Base-by-base conservation (phyloP, 2,329 filamentous ascomycete genomes). In the Dothistroma pini region DNA sequence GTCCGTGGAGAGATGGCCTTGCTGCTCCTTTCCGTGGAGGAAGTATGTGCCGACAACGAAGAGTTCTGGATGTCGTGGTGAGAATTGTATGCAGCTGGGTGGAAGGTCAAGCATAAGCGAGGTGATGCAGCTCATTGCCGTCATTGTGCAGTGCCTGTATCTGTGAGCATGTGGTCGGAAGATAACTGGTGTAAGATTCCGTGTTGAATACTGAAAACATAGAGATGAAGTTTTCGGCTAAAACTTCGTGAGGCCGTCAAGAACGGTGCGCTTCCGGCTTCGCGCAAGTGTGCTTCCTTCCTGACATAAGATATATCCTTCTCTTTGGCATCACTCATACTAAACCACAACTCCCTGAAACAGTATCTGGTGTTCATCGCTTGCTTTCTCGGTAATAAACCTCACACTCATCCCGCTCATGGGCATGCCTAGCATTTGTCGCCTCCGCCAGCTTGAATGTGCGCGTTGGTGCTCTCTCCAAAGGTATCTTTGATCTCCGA, bases 11-110 rank as follows among this genome's bases (percentile, higher is more conserved):
- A 52, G 29, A 52, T 60, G 53, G 14, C 48, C 51, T 62, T 41
- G 10, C 35, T 59, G 56, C 41, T 61, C 56, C 34, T 71, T 71
- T 48, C 81, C 81, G 64, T 91, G 80, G 31, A 96, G 81, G 64
- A 89, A 85, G 75, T 97, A 97, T 1, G 93, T 96, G 44, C 93
- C 93, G 53, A 96, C 83, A 0, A 96, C 80, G 66, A 96, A 87
- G 70, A 88, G 85, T 0, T 86, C 77, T 0, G 85, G 83, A 60
- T 85, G 72, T 0, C 76, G 74, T 0, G 86, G 86, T 65, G 85
- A 89, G 69, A 92, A 91, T 63, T 90, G 86, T n/a, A 92, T 80
- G 71, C 89, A 93, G 70, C 89, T 90, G 1, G 90, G 90, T 4
- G 89, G 89, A 0, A 89, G 78, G 56, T 89, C 84, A 21, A 91